phyloP scores from a whole-genome alignment of 108 stramenopile species.

The Cyclotella baltica region DNA sequence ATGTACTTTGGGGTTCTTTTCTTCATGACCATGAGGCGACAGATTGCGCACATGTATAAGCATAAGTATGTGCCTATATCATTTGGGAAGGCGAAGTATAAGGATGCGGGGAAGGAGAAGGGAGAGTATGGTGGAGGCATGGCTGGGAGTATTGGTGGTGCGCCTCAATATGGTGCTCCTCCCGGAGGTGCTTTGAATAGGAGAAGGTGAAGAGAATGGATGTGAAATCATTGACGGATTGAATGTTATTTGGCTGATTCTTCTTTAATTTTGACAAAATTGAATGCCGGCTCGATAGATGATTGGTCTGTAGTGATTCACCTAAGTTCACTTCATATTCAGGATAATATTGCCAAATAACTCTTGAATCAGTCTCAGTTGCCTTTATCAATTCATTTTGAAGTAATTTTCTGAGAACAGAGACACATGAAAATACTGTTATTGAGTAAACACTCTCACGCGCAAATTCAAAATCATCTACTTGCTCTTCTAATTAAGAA shows the following conservation, averaged over 20 bases:
- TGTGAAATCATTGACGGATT: background rate
- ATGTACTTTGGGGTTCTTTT: slow-evolving; percentile 98
- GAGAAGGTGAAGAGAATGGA: slow-evolving; percentile 27
- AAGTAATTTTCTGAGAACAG: too few relatives aligned
- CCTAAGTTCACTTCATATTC: too few relatives aligned
- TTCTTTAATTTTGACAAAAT: background rate
- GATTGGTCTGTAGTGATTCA: too few relatives aligned
- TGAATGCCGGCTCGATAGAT: too few relatives aligned
- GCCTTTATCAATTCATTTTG: too few relatives aligned
- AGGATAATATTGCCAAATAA: too few relatives aligned
- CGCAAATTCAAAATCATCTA: too few relatives aligned
- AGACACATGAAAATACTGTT: too few relatives aligned
- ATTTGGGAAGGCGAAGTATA: slow-evolving; percentile 94
- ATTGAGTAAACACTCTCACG: too few relatives aligned
- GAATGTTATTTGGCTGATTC: background rate
- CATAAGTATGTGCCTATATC: slow-evolving; percentile 97
- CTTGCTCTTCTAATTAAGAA: too few relatives aligned
- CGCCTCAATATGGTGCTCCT: background rate
- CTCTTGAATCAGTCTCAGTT: too few relatives aligned
- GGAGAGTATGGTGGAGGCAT: slow-evolving; percentile 84
- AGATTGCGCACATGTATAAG: slow-evolving; percentile 99
- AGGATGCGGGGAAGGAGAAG: slow-evolving; percentile 84
- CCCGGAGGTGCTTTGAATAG: slow-evolving; percentile 31
- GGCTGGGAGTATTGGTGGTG: slow-evolving; percentile 52
- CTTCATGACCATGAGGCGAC: slow-evolving; percentile 99